Evolutionary conservation across 495 filamentous ascomycete species (phyloP), one percentile per base, ranked within the genome.

Genomic region (Astrocystis sublimbata): DNA sequence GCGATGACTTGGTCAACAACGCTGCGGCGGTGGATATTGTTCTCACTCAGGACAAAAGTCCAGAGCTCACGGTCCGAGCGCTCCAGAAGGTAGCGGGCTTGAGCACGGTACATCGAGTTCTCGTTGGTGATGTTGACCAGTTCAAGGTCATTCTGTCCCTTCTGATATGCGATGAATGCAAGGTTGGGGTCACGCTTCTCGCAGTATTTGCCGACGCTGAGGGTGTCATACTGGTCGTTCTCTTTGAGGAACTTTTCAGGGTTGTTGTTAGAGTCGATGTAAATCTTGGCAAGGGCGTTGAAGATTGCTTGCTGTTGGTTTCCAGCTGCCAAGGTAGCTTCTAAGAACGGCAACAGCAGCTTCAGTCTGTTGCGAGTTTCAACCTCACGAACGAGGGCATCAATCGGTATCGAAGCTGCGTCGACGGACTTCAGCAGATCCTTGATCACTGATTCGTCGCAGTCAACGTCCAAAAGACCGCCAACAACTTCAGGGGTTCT

Each of bases 261-360:
- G 73, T 96, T 92, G 78, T 97, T 97, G 82, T 99, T 99, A 74
- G 89, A 93, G 75, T 98, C 96, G 65, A 99, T 99, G 79, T 99
- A 99, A 64, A 99, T 98, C 88, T 99, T 99, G 7, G 96, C 96
- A 36, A 99, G 85, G 13, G 96, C 96, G 66, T 99, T 97, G 83
- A 92, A 99, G 47, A 99, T 92, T 28, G 94, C 96, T 77, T 96
- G 92, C 76, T 99, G 94, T 74, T 97, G 92, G 77, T 97, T 97
- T 38, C 96, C 96, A 59, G 85, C 85, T 36, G 90, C 90, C 40
- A 98, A 78, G 17, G 92, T 97, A 52, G 90, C 87, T 79, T 99
- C 96, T 12, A 99, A 86, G 88, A 98, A 99, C 26, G 96, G 96
- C 43, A 99, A 77, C 13, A 99, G 83, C 47, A 99, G 79, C 86